Conservation (phyloP, 352 stramenopile genomes). For the Globisporangium alternatum region DNA sequence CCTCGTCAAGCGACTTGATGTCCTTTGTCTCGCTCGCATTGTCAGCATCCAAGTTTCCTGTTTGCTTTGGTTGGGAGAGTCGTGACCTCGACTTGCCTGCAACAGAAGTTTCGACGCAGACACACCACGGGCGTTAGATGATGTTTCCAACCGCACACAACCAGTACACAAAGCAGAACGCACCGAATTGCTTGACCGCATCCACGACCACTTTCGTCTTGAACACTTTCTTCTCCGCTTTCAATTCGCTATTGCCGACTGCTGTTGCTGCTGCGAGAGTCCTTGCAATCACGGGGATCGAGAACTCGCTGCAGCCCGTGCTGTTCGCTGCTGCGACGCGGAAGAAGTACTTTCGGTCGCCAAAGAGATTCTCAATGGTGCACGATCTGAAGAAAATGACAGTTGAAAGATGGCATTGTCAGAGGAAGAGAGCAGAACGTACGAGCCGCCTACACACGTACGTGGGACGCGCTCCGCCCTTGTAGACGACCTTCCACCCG, state of each 20-base stretch:
- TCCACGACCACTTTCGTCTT: background rate
- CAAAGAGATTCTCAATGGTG: constrained; percentile 18
- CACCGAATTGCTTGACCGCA: constrained; percentile 15
- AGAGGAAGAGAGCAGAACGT: background rate
- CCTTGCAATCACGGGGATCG: constrained; percentile 3
- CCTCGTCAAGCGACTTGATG: background rate
- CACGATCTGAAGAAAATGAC: constrained; percentile 5
- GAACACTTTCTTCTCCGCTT: constrained; percentile 4
- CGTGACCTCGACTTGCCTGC: background rate
- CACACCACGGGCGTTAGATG: background rate
- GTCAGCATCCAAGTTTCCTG: background rate
- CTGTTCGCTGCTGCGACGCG: constrained; percentile 17
- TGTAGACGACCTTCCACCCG: constrained; percentile 26
- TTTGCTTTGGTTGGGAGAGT: background rate
- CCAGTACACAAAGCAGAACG: background rate
- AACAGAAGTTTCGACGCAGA: background rate
- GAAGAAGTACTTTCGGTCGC: constrained; percentile 26
- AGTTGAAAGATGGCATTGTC: background rate
- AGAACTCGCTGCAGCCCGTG: constrained; percentile 23
- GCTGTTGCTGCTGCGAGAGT: background rate
- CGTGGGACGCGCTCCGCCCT: constrained; percentile 14
- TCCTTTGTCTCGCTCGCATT: background rate
- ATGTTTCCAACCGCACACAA: background rate
- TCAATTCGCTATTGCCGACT: background rate
- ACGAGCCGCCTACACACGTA: constrained; percentile 4